A percentile compares a stretch with the other conserved stretches of the same genome.
These are phyloP conservation scores for Clarireedia hainanense DNA, from an alignment of 2,329 filamentous ascomycete genomes.

Conservation along the genomic window DNA sequence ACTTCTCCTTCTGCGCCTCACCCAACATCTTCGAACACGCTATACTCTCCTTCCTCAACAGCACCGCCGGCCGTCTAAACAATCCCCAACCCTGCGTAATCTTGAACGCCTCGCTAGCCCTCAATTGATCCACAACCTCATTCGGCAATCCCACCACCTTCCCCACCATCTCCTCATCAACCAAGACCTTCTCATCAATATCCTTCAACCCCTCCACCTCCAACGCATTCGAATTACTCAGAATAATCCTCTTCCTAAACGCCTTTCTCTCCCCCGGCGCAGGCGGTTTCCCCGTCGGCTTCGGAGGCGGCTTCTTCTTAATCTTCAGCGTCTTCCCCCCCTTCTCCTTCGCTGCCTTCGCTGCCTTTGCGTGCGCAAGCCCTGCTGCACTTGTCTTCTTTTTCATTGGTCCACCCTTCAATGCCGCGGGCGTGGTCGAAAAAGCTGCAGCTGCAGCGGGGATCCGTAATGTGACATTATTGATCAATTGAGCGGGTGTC, in stretches of 20 bases:
- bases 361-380: slow-evolving; percentile 12
- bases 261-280: slow-evolving; percentile 77
- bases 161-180: slow-evolving; percentile 48
- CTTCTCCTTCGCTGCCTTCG: neutral
- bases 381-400: neutral
- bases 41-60: slow-evolving; percentile 73
- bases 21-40: slow-evolving; percentile 59
- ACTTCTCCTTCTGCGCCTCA: slow-evolving; percentile 43
- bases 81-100: slow-evolving; percentile 78
- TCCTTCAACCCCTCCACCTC: slow-evolving; percentile 61
- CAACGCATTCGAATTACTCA: slow-evolving; percentile 91
- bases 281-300: slow-evolving; percentile 43
- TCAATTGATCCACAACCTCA: slow-evolving; percentile 67
- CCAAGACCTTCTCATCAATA: slow-evolving; percentile 47
- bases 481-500: slow-evolving; percentile 33
- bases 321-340: slow-evolving; percentile 20
- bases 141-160: slow-evolving; percentile 63
- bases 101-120: slow-evolving; percentile 86
- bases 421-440: slow-evolving; percentile 24
- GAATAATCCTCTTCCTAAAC: slow-evolving; percentile 77
- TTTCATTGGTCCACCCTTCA: slow-evolving; percentile 4
- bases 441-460: slow-evolving; percentile 17
- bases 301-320: slow-evolving; percentile 41
- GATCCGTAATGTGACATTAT: slow-evolving; percentile 28
- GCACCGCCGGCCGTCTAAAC: slow-evolving; percentile 71